These are phyloP conservation scores for Neurospora sp. DNA, from an alignment of 495 filamentous ascomycete species.

Conservation along the genomic window DNA sequence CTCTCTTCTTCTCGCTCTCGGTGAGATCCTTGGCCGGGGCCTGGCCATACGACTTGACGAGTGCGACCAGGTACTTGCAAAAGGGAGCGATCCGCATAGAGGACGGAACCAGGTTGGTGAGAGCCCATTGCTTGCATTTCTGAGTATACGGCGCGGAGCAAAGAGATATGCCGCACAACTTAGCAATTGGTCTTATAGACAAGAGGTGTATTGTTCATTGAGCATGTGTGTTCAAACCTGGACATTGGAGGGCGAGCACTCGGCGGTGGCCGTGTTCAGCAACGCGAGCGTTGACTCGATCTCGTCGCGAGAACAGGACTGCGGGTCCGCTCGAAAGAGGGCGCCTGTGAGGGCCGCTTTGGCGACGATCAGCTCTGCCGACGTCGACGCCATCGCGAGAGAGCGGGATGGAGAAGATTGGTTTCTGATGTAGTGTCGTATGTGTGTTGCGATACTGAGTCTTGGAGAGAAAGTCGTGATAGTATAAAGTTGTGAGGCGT, in stretches of 20 bases:
- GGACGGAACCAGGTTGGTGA: constrained; percentile 60
- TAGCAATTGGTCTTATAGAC: constrained; percentile 45
- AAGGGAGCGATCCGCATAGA: constrained; percentile 53
- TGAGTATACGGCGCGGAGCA: constrained; percentile 28
- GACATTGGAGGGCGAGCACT: constrained; percentile 77
- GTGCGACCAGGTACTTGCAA: constrained; percentile 65
- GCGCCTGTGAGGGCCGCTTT: constrained; percentile 70
- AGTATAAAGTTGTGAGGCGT: background rate
- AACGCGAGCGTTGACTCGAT: constrained; percentile 60
- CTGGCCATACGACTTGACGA: constrained; percentile 49
- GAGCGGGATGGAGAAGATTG: background rate
- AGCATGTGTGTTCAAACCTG: constrained; percentile 75
- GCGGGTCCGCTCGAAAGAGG: constrained; percentile 67
- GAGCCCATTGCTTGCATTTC: constrained; percentile 82
- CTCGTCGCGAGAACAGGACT: constrained; percentile 56
- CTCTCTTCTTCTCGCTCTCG: constrained; percentile 12
- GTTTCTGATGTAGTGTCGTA: background rate
- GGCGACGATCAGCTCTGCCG: constrained; percentile 68
- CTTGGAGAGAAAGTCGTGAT: background rate
- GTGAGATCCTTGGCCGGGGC: constrained; percentile 11
- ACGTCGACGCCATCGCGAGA: constrained; percentile 54
- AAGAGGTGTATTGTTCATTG: constrained; percentile 23
- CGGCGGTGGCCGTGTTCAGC: constrained; percentile 56
- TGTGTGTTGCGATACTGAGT: background rate
- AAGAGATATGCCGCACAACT: constrained; percentile 31